These are phyloP conservation scores for Sphaerosporella brunnea DNA, from an alignment of 495 filamentous ascomycete genomes.

Conservation along the genomic window DNA sequence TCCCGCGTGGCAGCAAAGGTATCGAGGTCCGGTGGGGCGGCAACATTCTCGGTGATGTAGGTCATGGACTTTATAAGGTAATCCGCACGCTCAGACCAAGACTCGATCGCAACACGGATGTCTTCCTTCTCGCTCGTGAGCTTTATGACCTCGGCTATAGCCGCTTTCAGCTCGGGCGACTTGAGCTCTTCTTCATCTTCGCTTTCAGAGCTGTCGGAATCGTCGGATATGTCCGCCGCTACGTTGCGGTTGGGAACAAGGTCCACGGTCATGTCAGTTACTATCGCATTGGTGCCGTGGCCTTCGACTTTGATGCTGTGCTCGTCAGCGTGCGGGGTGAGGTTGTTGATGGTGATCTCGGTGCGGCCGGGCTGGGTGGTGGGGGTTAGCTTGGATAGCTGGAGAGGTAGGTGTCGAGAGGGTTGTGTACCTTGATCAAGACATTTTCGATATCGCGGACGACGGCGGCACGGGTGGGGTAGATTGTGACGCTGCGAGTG, in stretches of 20 bases:
- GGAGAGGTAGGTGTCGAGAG: neutral
- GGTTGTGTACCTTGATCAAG: constrained; percentile 33
- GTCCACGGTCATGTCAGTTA: constrained; percentile 45
- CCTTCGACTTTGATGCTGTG: constrained; percentile 56
- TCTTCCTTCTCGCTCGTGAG: constrained; percentile 22
- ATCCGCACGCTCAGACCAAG: constrained; percentile 13
- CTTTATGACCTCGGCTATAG: constrained; percentile 13
- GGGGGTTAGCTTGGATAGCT: neutral
- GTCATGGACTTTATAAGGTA: constrained; percentile 7
- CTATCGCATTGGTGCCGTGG: constrained; percentile 30
- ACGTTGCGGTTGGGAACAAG: constrained; percentile 34
- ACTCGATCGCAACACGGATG: constrained; percentile 27
- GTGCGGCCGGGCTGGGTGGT: constrained; percentile 42
- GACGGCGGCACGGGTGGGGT: constrained; percentile 43
- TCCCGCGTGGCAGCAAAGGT: neutral
- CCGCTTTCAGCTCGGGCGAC: constrained; percentile 15
- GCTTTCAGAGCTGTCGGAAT: constrained; percentile 27
- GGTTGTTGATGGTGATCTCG: constrained; percentile 46
- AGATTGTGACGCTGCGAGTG: constrained; percentile 45
- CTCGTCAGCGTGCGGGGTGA: constrained; percentile 45
- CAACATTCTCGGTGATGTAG: neutral
- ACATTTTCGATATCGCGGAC: constrained; percentile 45
- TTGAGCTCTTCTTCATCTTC: constrained; percentile 20
- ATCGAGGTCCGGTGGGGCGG: neutral
- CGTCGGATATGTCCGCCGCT: constrained; percentile 36